Evolutionary conservation across 108 stramenopile genomes (phyloP).

Genomic region (Nitzschia palea): DNA sequence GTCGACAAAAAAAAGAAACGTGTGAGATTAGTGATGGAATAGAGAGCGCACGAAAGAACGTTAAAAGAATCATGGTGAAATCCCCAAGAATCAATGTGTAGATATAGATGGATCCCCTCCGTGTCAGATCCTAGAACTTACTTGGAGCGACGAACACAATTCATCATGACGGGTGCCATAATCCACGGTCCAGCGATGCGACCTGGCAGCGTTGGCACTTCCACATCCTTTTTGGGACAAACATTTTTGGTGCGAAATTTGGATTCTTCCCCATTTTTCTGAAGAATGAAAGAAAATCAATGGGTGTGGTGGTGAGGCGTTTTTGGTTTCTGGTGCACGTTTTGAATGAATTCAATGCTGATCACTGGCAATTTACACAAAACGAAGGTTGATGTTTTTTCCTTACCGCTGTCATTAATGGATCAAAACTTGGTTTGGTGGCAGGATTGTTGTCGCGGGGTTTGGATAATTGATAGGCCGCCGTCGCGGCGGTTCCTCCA

Average conservation of each 20-base stretch:
- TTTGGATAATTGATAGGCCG: slow-evolving; percentile 32
- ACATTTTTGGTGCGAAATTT: slow-evolving; percentile 23
- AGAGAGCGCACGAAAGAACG: not conserved
- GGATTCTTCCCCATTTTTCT: slow-evolving; percentile 27
- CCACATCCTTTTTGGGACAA: slow-evolving; percentile 17
- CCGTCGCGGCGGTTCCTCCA: slow-evolving; percentile 33
- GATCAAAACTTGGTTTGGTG: slow-evolving; percentile 22
- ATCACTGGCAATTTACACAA: not conserved
- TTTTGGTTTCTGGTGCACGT: no score
- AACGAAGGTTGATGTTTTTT: not conserved
- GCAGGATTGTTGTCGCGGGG: slow-evolving; percentile 5
- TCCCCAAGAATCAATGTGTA: no score
- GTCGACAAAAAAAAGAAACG: not conserved
- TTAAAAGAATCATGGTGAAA: no score
- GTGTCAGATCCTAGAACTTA: no score
- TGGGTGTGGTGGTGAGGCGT: not conserved
- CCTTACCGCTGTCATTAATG: slow-evolving; percentile 22
- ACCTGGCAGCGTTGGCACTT: slow-evolving; percentile 12
- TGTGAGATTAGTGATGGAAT: not conserved
- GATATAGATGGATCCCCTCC: no score
- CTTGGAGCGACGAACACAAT: slow-evolving; percentile 41
- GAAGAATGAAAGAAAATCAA: not conserved
- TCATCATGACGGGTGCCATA: slow-evolving; percentile 46
- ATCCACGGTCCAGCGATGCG: slow-evolving; percentile 35
- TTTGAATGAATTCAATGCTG: no score